Percentiles rank a stretch among this genome's conserved stretches.
Evolutionary conservation across 1,139 yeast genomes (phyloP).

Genomic region (Suhomyces guaymorum): DNA sequence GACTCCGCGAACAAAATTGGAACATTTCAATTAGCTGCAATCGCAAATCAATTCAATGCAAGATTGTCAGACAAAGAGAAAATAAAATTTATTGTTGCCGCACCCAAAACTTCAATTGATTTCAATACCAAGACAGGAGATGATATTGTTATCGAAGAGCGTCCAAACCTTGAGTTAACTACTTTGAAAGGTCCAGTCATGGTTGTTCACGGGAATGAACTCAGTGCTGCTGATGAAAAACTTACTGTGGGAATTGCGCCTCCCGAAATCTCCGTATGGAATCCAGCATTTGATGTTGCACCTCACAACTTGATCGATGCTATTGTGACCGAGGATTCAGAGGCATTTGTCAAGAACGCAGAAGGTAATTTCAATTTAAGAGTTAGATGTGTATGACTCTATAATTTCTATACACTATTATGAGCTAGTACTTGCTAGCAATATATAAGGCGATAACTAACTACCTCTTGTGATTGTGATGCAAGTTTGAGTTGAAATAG

Average conservation of each 20-base stretch:
- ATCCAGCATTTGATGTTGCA: slow-evolving; percentile 94
- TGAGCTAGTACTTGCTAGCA: not conserved
- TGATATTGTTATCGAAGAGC: slow-evolving; percentile 79
- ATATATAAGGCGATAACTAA: no score
- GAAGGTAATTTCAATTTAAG: slow-evolving; percentile 48
- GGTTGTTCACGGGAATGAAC: slow-evolving; percentile 25
- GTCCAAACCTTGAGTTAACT: slow-evolving; percentile 79
- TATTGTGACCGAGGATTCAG: slow-evolving; percentile 76
- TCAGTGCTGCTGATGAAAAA: slow-evolving; percentile 41
- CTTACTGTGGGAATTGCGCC: slow-evolving; percentile 77
- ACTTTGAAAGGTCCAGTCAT: slow-evolving; percentile 66
- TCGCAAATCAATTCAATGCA: slow-evolving; percentile 46
- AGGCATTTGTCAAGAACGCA: slow-evolving; percentile 48
- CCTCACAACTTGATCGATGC: slow-evolving; percentile 81
- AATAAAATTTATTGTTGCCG: slow-evolving; percentile 87
- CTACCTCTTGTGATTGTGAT: no score
- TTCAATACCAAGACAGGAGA: slow-evolving; percentile 64
- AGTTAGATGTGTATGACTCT: slow-evolving; percentile 1
- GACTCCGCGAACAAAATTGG: slow-evolving; percentile 98
- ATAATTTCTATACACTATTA: not conserved
- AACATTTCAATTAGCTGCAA: slow-evolving; percentile 83
- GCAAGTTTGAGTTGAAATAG: no score
- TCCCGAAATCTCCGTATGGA: slow-evolving; percentile 85
- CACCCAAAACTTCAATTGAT: slow-evolving; percentile 91
- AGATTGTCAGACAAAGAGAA: slow-evolving; percentile 34